Conservation (phyloP, 2,329 filamentous ascomycete genomes). For the Fusarium sp. region DNA sequence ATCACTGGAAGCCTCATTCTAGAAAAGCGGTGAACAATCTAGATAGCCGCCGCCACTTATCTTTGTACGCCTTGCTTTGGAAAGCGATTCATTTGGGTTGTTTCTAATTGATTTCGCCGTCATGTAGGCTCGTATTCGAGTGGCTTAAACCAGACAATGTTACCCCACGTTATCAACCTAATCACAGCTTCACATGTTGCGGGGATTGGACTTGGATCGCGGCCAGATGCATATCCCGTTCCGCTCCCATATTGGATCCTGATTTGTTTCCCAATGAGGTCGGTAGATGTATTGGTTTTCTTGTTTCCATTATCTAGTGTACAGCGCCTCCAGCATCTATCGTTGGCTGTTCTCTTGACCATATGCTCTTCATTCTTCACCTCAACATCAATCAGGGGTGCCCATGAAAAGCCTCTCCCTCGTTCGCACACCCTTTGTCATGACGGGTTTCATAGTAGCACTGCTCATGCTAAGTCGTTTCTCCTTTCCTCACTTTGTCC, state of each 20-base stretch:
- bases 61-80: slow-evolving; percentile 1
- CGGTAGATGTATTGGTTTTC: slow-evolving; percentile 39
- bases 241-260: slow-evolving; percentile 16
- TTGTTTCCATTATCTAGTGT: slow-evolving; percentile 48
- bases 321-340: slow-evolving; percentile 41
- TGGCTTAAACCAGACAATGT: background rate
- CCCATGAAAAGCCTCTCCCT: slow-evolving; percentile 11
- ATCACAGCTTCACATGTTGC: background rate
- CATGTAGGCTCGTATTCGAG: background rate
- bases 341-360: slow-evolving; percentile 17
- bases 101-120: slow-evolving; percentile 5
- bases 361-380: slow-evolving; percentile 18
- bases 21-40: slow-evolving; percentile 39
- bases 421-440: slow-evolving; percentile 20
- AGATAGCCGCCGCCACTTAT: slow-evolving; percentile 20
- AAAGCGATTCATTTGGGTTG: slow-evolving; percentile 2
- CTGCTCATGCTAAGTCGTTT: slow-evolving; percentile 18
- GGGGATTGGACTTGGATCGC: background rate
- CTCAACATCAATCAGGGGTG: slow-evolving; percentile 11
- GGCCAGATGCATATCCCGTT: slow-evolving; percentile 17
- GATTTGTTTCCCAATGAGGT: slow-evolving; percentile 19
- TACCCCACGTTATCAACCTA: background rate
- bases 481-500: slow-evolving; percentile 29
- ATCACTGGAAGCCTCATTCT: slow-evolving; percentile 28
- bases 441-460: slow-evolving; percentile 34